Conservation (phyloP, 345 rosid genomes). For the Dimocarpus longan region DNA sequence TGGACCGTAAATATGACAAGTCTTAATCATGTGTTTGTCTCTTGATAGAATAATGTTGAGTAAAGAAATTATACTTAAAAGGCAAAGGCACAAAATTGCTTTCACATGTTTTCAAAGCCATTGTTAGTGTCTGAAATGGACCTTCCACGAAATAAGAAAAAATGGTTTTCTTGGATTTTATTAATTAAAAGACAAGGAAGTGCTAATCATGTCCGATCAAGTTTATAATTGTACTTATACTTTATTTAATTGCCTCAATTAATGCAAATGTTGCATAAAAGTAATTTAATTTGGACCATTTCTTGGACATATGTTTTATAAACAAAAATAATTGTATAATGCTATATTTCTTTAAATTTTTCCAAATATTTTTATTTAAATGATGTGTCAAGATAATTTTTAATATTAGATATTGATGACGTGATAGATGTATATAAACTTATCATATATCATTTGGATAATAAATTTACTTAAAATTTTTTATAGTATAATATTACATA, state of each 20-base stretch:
- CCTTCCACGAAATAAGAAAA: constrained; percentile 6
- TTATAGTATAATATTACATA: too few relatives aligned
- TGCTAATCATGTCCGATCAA: not conserved
- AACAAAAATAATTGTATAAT: too few relatives aligned
- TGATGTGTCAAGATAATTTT: too few relatives aligned
- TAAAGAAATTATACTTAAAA: too few relatives aligned
- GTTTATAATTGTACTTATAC: not conserved
- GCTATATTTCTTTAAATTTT: too few relatives aligned
- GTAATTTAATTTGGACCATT: not conserved
- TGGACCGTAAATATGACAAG: not conserved
- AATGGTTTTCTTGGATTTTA: not conserved
- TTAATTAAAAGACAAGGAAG: constrained; percentile 2
- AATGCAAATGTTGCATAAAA: not conserved
- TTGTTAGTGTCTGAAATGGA: constrained; percentile 17
- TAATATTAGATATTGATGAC: too few relatives aligned
- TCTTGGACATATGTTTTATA: not conserved
- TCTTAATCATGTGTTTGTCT: not conserved
- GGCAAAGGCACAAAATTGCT: too few relatives aligned
- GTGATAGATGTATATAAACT: too few relatives aligned
- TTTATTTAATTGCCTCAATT: not conserved
- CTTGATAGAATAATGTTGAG: not conserved
- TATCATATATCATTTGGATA: too few relatives aligned
- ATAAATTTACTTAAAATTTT: too few relatives aligned
- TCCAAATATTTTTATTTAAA: too few relatives aligned
- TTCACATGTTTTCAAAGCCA: too few relatives aligned